Evolutionary conservation across 176 grass and related monocot species (phyloP).

Genomic region (Phoenix roebelenii): DNA sequence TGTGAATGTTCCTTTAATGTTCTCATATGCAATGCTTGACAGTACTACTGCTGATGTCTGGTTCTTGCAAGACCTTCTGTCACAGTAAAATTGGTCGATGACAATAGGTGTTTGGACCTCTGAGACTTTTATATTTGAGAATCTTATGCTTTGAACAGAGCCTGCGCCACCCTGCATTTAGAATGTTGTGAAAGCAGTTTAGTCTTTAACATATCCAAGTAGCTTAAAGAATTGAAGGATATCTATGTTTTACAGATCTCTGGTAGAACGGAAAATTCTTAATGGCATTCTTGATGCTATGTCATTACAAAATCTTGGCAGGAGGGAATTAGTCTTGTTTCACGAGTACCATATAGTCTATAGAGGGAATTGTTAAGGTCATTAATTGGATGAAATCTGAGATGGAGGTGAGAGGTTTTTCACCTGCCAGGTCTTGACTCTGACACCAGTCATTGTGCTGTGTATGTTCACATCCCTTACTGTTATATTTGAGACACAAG

Average conservation of each 20-base stretch:
- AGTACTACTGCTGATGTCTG: constrained; percentile 69
- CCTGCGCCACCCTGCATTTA: constrained; percentile 67
- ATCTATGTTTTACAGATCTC: too few species aligned
- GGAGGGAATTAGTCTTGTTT: too few species aligned
- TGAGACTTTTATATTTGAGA: constrained; percentile 81
- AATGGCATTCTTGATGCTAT: too few species aligned
- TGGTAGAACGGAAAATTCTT: too few species aligned
- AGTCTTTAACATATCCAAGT: not conserved
- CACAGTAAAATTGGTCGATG: constrained; percentile 95
- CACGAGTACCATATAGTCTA: too few species aligned
- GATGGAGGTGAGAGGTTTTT: too few species aligned
- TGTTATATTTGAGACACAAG: constrained; percentile 96
- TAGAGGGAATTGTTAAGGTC: too few species aligned
- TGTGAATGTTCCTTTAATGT: constrained; percentile 79
- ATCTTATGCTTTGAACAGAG: constrained; percentile 71
- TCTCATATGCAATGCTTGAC: constrained; percentile 77
- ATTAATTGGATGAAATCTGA: too few species aligned
- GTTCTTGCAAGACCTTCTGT: constrained; percentile 59
- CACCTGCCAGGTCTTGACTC: constrained; percentile 99
- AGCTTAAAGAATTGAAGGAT: too few species aligned
- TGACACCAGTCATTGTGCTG: constrained; percentile 83
- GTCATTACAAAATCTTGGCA: too few species aligned
- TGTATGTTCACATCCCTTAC: constrained; percentile 82
- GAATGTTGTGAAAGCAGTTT: constrained; percentile 2
- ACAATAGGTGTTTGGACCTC: constrained; percentile 87